Percentiles rank a stretch among this genome's conserved stretches.
Evolutionary conservation across 2,329 filamentous ascomycete genomes (phyloP).

Genomic region (Pseudomassariella vexata): DNA sequence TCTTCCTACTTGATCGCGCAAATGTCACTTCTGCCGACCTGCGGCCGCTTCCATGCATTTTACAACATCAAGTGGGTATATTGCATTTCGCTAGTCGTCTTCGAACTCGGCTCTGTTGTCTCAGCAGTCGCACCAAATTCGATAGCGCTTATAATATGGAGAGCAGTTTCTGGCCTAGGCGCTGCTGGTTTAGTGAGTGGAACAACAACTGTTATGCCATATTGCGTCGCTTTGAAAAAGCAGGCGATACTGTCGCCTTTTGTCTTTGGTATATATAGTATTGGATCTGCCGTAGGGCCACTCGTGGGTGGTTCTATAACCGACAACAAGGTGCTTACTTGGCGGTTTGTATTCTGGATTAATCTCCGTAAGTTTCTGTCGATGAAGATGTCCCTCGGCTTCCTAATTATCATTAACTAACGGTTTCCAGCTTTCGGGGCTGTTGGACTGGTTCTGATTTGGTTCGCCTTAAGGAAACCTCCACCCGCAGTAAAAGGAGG

Average conservation of each 20-base stretch:
- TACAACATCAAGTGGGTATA: conserved; percentile 26
- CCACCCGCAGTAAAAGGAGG: neutral
- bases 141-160: conserved; percentile 11
- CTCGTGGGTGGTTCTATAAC: conserved; percentile 9
- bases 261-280: conserved; percentile 30
- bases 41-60: conserved; percentile 28
- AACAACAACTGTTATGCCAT: conserved; percentile 20
- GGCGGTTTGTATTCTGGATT: conserved; percentile 16
- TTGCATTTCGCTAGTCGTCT: conserved; percentile 22
- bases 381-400: too few relatives aligned
- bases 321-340: neutral
- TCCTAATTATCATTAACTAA: too few relatives aligned
- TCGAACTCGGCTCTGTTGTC: conserved; percentile 29
- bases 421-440: conserved; percentile 15
- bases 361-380: too few relatives aligned
- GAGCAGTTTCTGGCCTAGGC: conserved; percentile 18
- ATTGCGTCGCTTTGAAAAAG: conserved; percentile 6
- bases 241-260: conserved; percentile 17
- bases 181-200: conserved; percentile 32
- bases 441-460: conserved; percentile 7
- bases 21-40: conserved; percentile 8
- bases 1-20: conserved; percentile 18
- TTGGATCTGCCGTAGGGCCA: conserved; percentile 22
- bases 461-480: conserved; percentile 9
- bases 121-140: conserved; percentile 15